Conservation (phyloP, 2,329 filamentous ascomycete species). For the Trichoderma endophyticum region DNA sequence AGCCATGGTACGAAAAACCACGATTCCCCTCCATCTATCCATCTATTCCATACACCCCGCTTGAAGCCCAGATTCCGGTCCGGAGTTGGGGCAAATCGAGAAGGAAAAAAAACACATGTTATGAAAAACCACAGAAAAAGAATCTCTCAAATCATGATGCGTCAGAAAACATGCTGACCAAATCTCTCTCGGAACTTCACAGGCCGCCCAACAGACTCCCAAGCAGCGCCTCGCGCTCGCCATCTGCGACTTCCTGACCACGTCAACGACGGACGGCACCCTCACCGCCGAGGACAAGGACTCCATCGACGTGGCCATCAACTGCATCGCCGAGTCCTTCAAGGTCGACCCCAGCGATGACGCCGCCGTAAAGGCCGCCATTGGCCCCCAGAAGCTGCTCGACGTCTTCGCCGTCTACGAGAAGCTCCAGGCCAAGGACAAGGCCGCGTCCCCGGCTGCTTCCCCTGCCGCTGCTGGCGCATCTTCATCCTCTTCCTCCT, state of each 20-base stretch:
- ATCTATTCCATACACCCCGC: neutral
- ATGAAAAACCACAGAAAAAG: neutral
- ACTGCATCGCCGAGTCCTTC: slow-evolving; percentile 94
- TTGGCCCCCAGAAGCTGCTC: slow-evolving; percentile 82
- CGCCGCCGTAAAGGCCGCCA: slow-evolving; percentile 68
- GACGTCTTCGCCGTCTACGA: slow-evolving; percentile 96
- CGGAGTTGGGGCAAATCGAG: neutral
- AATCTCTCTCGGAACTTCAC: neutral
- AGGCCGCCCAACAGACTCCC: slow-evolving; percentile 43
- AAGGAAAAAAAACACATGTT: neutral
- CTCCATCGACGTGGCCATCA: slow-evolving; percentile 87
- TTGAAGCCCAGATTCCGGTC: neutral
- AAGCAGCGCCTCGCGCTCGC: slow-evolving; percentile 91
- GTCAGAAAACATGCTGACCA: neutral
- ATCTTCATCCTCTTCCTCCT: slow-evolving; percentile 24
- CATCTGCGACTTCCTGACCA: slow-evolving; percentile 90
- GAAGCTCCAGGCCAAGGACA: slow-evolving; percentile 67
- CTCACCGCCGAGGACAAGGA: slow-evolving; percentile 85
- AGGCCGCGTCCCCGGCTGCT: slow-evolving; percentile 34
- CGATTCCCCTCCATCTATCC: neutral
- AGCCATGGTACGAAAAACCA: slow-evolving; percentile 5
- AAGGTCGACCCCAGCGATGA: slow-evolving; percentile 83
- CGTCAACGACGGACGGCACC: slow-evolving; percentile 82
- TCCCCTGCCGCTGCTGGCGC: slow-evolving; percentile 43
- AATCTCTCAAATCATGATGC: neutral